A percentile compares a stretch with the other conserved stretches of the same genome.
Evolutionary conservation across 2,329 filamentous ascomycete genomes (phyloP).

Genomic region (Sclerotinia minor): DNA sequence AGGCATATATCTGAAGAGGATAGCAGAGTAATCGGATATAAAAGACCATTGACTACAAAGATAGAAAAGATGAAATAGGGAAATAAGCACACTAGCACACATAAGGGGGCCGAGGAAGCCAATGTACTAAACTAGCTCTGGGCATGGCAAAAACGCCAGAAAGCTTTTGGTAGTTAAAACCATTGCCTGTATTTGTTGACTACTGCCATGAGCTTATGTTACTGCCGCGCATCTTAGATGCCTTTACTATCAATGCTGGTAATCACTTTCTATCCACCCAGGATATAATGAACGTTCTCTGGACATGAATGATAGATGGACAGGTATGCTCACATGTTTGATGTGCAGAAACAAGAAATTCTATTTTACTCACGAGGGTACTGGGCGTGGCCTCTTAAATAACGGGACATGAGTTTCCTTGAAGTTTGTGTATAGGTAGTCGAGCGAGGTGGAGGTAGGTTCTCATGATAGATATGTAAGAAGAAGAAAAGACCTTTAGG

Average conservation of each 20-base stretch:
- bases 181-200: not conserved
- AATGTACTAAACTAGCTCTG: no score
- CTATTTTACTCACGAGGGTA: not conserved
- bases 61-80: no score
- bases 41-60: no score
- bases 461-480: no score
- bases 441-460: not conserved
- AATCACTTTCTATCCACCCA: not conserved
- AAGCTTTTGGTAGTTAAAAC: no score
- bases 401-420: not conserved
- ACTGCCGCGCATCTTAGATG: not conserved
- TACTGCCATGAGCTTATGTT: not conserved
- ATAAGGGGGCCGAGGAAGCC: no score
- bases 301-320: not conserved
- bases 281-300: not conserved
- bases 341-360: not conserved
- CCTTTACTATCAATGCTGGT: not conserved
- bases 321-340: not conserved
- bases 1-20: no score
- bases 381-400: not conserved
- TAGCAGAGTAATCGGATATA: no score
- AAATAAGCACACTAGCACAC: no score
- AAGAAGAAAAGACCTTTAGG: not conserved
- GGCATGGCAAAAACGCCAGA: no score
- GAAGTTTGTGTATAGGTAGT: not conserved